Evolutionary conservation across 164 flowering plant species (phyloP), one percentile per base, ranked within the genome.

Genomic region (Sedum album): DNA sequence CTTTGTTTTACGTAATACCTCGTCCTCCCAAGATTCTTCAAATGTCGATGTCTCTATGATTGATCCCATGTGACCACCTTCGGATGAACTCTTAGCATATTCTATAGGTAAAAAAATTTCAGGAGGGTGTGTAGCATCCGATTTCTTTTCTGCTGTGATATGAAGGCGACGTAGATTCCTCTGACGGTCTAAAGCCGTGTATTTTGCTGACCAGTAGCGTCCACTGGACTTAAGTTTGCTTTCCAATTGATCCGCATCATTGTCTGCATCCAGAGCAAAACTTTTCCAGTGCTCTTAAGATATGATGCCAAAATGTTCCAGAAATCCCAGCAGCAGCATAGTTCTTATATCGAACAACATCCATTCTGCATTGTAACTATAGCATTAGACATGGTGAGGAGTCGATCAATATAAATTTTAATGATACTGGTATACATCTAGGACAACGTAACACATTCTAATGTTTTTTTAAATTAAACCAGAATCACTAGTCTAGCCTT

Each of bases 181-280:
- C 66, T 87, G 85, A 10, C 82, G 83, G 69, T 90, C 93, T 35
- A 94, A 66, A 68, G 89, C 87, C 35, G n/a, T n/a, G n/a, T n/a
- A n/a, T n/a, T n/a, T n/a, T n/a, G n/a, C n/a, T n/a, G 86, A 91
- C 91, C 92, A 94, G 70, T 94, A 91, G n/a, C 97, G 95, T n/a
- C 95, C 96, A 51, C 66, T 79, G 10, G 86, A 84, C 70, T 82
- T 83, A 38, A 84, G 62, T 57, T 90, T 84, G 33, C 39, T 65
- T 66, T 91, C 97, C 76, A 89, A 73, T 20, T 71, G 78, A 81
- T 91, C 89, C 65, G 79, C 65, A 81, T 94, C 98, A 61, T 35
- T 76, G 60, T 94, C 98, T 73, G 76, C 73, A 61, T 84, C 86
- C 51, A 82, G 68, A 1, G 66, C 6, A 20, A 79, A 80, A 75